These are phyloP conservation scores for Iberis amara DNA, from an alignment of 441 rosid genomes.

Conservation along the genomic window DNA sequence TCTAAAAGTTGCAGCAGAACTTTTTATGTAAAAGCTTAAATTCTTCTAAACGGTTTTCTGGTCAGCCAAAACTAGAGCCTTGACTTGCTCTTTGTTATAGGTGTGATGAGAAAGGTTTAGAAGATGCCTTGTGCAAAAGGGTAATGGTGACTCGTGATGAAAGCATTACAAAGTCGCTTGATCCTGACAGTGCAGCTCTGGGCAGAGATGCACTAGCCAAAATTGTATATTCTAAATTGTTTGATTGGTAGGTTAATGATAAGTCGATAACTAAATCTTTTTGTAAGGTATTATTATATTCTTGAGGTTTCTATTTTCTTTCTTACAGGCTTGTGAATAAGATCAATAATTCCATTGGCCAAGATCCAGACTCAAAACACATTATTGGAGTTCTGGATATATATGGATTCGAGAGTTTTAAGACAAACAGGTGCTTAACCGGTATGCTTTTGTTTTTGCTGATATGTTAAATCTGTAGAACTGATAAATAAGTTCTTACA, in stretches of 20 bases:
- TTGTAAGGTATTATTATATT: not conserved
- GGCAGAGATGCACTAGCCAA: constrained; percentile 95
- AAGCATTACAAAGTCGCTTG: constrained; percentile 82
- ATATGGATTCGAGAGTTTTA: constrained; percentile 88
- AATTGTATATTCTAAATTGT: constrained; percentile 78
- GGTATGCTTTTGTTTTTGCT: constrained; percentile 79
- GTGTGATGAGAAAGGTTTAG: constrained; percentile 78
- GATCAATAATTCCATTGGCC: constrained; percentile 84
- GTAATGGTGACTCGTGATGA: constrained; percentile 95
- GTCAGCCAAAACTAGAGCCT: constrained; percentile 23
- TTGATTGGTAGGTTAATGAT: constrained; percentile 69
- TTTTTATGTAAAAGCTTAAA: constrained; percentile 57
- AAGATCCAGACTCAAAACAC: constrained; percentile 73
- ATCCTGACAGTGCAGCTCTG: constrained; percentile 73
- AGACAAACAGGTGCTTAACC: constrained; percentile 98
- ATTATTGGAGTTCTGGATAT: constrained; percentile 89
- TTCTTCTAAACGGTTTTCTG: constrained; percentile 15
- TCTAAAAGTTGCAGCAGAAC: constrained; percentile 75
- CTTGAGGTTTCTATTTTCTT: constrained; percentile 11
- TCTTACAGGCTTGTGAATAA: constrained; percentile 75
- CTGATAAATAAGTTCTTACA: not conserved
- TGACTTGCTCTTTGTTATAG: constrained; percentile 35
- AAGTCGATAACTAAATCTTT: not conserved
- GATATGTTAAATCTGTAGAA: constrained; percentile 23
- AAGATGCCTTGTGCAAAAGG: constrained; percentile 91